These are phyloP conservation scores for Phytophthora lateralis DNA, from an alignment of 352 stramenopile genomes.

Conservation along the genomic window DNA sequence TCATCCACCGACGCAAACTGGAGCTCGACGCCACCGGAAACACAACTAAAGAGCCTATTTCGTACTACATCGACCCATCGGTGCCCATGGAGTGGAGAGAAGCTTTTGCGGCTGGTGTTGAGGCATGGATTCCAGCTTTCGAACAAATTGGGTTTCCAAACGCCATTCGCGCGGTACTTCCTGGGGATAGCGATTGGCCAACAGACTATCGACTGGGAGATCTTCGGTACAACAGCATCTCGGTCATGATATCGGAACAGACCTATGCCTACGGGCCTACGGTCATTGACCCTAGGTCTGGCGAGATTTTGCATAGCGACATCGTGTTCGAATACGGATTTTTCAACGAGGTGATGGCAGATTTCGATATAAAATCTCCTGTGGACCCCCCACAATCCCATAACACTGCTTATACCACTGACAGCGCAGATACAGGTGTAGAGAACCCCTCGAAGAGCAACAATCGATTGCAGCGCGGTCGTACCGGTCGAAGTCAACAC, in stretches of 20 bases:
- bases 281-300: conserved; percentile 77
- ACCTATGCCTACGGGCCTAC: conserved; percentile 74
- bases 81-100: conserved; percentile 71
- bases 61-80: conserved; percentile 86
- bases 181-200: conserved; percentile 75
- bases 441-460: neutral
- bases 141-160: conserved; percentile 70
- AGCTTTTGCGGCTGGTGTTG: conserved; percentile 64
- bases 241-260: conserved; percentile 80
- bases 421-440: neutral
- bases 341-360: conserved; percentile 66
- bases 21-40: conserved; percentile 44
- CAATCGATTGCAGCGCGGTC: conserved; percentile 1
- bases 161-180: conserved; percentile 72
- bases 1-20: conserved; percentile 78
- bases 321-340: conserved; percentile 90
- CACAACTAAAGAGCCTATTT: conserved; percentile 57
- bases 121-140: conserved; percentile 84
- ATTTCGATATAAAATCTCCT: conserved; percentile 57
- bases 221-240: conserved; percentile 88
- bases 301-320: conserved; percentile 88
- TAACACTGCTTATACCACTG: conserved; percentile 3
- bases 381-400: conserved; percentile 30
- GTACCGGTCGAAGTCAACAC: conserved; percentile 27
- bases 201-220: conserved; percentile 84